These are phyloP conservation scores for Lipomyces oligophaga DNA, from an alignment of 805 yeast genomes.

Conservation along the genomic window DNA sequence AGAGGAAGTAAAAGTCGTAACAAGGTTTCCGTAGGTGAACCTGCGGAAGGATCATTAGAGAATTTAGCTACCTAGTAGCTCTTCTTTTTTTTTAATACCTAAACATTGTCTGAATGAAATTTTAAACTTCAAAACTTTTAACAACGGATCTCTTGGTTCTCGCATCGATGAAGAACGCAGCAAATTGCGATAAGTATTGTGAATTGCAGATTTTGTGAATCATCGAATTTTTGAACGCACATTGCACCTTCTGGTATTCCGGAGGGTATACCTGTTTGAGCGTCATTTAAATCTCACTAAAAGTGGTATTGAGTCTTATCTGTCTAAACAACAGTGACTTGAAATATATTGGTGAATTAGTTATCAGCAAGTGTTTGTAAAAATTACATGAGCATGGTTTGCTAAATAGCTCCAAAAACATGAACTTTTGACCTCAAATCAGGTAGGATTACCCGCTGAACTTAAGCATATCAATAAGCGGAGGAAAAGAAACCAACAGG, in stretches of 20 bases:
- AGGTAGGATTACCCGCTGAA: slow-evolving; percentile 39
- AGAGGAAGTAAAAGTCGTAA: slow-evolving; percentile 47
- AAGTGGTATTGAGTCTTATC: slow-evolving; percentile 17
- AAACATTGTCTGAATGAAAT: slow-evolving; percentile 11
- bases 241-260: slow-evolving; percentile 45
- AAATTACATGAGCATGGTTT: slow-evolving; percentile 12
- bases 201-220: slow-evolving; percentile 43
- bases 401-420: slow-evolving; percentile 13
- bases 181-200: slow-evolving; percentile 46
- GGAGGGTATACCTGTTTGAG: slow-evolving; percentile 43
- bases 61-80: slow-evolving; percentile 7
- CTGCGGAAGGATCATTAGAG: slow-evolving; percentile 44
- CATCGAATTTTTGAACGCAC: slow-evolving; percentile 49
- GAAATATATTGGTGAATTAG: slow-evolving; percentile 20
- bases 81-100: slow-evolving; percentile 20
- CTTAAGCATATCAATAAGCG: slow-evolving; percentile 46
- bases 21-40: slow-evolving; percentile 46
- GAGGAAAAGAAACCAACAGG: slow-evolving; percentile 48
- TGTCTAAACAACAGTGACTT: slow-evolving; percentile 36
- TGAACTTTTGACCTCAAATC: slow-evolving; percentile 41
- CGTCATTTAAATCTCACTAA: slow-evolving; percentile 41
- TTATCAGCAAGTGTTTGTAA: slow-evolving; percentile 1
- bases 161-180: slow-evolving; percentile 48
- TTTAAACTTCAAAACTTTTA: slow-evolving; percentile 40
- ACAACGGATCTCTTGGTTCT: slow-evolving; percentile 46